Percentiles rank a stretch among this genome's conserved stretches.
Evolutionary conservation across 2,329 filamentous ascomycete species (phyloP).

Genomic region (Aspergillus calidoustus): DNA sequence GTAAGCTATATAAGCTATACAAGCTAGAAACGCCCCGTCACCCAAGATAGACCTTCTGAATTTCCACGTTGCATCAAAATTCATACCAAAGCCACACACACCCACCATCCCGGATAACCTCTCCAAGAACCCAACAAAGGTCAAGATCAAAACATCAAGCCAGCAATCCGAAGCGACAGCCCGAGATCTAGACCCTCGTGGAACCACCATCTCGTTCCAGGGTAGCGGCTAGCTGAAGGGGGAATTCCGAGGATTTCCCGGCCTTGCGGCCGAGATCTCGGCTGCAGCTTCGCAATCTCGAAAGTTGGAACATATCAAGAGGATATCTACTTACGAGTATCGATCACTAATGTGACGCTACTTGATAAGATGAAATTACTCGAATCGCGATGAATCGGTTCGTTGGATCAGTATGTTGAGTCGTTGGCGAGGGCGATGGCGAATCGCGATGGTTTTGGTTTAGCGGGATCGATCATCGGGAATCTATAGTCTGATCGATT

Average conservation of each 20-base stretch:
- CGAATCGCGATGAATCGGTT: not conserved
- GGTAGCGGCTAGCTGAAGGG: not conserved
- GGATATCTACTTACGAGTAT: not conserved
- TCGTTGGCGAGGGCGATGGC: not conserved
- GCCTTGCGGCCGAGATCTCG: not conserved
- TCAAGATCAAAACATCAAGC: too few relatives aligned
- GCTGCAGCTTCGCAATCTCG: too few relatives aligned
- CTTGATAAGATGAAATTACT: not conserved
- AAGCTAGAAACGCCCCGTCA: not conserved
- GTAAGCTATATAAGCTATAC: not conserved
- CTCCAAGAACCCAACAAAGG: too few relatives aligned
- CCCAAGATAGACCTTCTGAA: too few relatives aligned
- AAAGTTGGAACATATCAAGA: not conserved
- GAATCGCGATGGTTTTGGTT: too few relatives aligned
- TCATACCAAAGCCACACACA: too few relatives aligned
- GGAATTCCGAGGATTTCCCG: not conserved
- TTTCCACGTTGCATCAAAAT: too few relatives aligned
- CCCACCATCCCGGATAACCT: too few relatives aligned
- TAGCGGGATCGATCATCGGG: not conserved
- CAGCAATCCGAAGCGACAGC: too few relatives aligned
- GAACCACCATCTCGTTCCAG: too few relatives aligned
- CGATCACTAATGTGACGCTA: not conserved
- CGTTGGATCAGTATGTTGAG: not conserved
- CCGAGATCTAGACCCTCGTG: too few relatives aligned
- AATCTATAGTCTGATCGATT: not conserved